Evolutionary conservation across 2,329 filamentous ascomycete species (phyloP).

Genomic region (Malbranchea cinnamomea): DNA sequence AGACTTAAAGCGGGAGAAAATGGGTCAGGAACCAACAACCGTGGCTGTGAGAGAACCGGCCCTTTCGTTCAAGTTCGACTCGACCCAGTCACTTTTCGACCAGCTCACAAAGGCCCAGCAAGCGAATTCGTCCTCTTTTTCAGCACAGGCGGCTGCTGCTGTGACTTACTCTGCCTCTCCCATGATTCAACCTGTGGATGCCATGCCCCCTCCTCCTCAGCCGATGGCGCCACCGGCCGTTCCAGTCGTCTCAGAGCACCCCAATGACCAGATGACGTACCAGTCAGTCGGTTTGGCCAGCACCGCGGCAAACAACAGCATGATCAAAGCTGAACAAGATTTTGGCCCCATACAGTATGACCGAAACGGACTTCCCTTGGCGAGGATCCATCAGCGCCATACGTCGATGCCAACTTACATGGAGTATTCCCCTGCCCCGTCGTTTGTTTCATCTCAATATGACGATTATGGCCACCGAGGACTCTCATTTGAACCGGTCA

Average conservation of each 20-base stretch:
- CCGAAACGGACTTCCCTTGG: conserved; percentile 74
- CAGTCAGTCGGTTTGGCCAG: conserved; percentile 53
- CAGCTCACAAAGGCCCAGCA: conserved; percentile 99
- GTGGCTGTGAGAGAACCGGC: conserved; percentile 94
- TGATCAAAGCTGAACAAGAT: conserved; percentile 79
- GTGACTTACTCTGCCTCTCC: conserved; percentile 63
- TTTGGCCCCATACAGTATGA: conserved; percentile 75
- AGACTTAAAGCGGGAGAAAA: conserved; percentile 97
- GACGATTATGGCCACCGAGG: conserved; percentile 96
- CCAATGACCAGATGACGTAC: conserved; percentile 55
- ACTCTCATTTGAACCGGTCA: conserved; percentile 92
- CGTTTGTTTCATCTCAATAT: conserved; percentile 95
- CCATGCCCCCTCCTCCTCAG: conserved; percentile 88
- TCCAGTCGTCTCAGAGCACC: conserved; percentile 45
- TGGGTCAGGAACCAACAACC: conserved; percentile 95
- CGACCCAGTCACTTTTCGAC: conserved; percentile 96
- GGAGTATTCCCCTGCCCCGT: conserved; percentile 95
- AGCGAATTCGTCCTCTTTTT: conserved; percentile 95
- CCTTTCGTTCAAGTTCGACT: conserved; percentile 97
- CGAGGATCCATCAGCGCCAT: conserved; percentile 76
- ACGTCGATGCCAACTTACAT: conserved; percentile 98
- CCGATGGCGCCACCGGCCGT: conserved; percentile 58
- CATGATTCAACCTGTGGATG: conserved; percentile 65
- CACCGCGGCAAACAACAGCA: conserved; percentile 53
- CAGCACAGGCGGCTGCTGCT: conserved; percentile 54